A percentile compares a stretch with the other conserved stretches of the same genome.
These are phyloP conservation scores for Aspergillus coremiiformis DNA, from an alignment of 495 filamentous ascomycete species.

Conservation along the genomic window DNA sequence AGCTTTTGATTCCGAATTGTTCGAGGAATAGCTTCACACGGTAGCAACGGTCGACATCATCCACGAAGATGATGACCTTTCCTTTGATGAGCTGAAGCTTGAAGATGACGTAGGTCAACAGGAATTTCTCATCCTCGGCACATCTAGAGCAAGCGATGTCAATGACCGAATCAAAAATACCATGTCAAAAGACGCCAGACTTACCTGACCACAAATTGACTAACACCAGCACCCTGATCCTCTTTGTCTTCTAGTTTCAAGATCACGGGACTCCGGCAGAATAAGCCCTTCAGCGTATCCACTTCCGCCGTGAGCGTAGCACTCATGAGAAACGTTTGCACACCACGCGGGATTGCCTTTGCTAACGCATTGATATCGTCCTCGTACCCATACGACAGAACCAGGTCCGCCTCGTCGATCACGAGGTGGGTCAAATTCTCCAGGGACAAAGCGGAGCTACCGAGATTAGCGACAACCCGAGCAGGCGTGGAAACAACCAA, in stretches of 20 bases:
- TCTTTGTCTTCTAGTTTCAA: conserved; percentile 71
- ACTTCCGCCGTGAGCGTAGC: conserved; percentile 85
- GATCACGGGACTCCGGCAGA: conserved; percentile 72
- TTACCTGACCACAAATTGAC: conserved; percentile 78
- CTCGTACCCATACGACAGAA: conserved; percentile 91
- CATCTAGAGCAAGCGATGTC: conserved; percentile 45
- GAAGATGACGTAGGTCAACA: conserved; percentile 88
- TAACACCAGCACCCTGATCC: conserved; percentile 63
- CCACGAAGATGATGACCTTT: conserved; percentile 90
- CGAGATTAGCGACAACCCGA: conserved; percentile 62
- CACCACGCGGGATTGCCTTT: conserved; percentile 67
- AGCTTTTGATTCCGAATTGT: conserved; percentile 90
- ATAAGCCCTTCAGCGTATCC: conserved; percentile 74
- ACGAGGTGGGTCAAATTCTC: conserved; percentile 70
- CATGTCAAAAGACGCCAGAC: conserved; percentile 6
- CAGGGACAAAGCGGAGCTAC: conserved; percentile 59
- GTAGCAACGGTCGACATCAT: conserved; percentile 88
- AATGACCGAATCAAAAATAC: not conserved
- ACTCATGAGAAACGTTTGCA: conserved; percentile 89
- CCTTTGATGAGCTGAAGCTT: conserved; percentile 92
- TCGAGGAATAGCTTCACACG: conserved; percentile 92
- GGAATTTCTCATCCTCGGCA: conserved; percentile 93
- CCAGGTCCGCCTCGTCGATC: conserved; percentile 90
- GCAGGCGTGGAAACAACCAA: conserved; percentile 85
- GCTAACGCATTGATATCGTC: conserved; percentile 76